Percentiles rank a stretch among this genome's conserved stretches.
phyloP scores from a whole-genome alignment of 805 yeast species.

The Wickerhamomyces bovis region DNA sequence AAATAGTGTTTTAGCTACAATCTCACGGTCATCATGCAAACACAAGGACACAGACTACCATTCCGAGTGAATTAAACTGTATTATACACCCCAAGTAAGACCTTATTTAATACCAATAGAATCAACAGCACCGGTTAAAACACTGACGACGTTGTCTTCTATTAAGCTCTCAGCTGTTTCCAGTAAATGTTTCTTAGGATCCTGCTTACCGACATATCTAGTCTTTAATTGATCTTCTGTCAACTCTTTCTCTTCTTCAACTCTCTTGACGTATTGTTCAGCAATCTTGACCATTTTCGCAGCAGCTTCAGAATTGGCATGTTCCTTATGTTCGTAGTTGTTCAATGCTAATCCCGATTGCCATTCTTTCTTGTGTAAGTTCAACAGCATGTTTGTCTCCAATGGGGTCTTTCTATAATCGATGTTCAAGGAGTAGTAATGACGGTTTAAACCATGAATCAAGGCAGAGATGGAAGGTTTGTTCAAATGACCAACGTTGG shows the following conservation, averaged over 20 bases:
- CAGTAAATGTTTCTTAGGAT: slow-evolving; percentile 93
- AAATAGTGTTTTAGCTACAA: slow-evolving; percentile 1
- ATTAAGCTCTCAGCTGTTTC: slow-evolving; percentile 82
- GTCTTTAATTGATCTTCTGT: slow-evolving; percentile 86
- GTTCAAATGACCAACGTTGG: slow-evolving; percentile 90
- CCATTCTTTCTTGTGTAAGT: slow-evolving; percentile 94
- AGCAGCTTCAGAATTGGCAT: slow-evolving; percentile 65
- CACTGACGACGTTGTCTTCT: slow-evolving; percentile 85
- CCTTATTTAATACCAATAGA: slow-evolving; percentile 75
- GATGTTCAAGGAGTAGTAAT: slow-evolving; percentile 90
- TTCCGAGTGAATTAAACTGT: not conserved
- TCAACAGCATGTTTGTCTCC: slow-evolving; percentile 90
- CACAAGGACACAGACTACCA: not conserved
- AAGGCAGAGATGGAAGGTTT: slow-evolving; percentile 96
- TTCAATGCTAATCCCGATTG: slow-evolving; percentile 79
- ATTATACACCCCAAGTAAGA: not conserved
- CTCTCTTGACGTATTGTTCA: slow-evolving; percentile 80
- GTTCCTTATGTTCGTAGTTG: slow-evolving; percentile 74
- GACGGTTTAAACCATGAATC: slow-evolving; percentile 95
- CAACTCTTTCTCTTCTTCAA: slow-evolving; percentile 86
- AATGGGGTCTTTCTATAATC: slow-evolving; percentile 88
- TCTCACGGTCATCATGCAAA: not conserved
- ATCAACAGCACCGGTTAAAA: slow-evolving; percentile 85
- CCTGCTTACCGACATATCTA: slow-evolving; percentile 96
- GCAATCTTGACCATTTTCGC: slow-evolving; percentile 85